Evolutionary conservation across 2,329 filamentous ascomycete species (phyloP), one percentile per base, ranked within the genome.

Genomic region (Thermothelomyces thermophilus): DNA sequence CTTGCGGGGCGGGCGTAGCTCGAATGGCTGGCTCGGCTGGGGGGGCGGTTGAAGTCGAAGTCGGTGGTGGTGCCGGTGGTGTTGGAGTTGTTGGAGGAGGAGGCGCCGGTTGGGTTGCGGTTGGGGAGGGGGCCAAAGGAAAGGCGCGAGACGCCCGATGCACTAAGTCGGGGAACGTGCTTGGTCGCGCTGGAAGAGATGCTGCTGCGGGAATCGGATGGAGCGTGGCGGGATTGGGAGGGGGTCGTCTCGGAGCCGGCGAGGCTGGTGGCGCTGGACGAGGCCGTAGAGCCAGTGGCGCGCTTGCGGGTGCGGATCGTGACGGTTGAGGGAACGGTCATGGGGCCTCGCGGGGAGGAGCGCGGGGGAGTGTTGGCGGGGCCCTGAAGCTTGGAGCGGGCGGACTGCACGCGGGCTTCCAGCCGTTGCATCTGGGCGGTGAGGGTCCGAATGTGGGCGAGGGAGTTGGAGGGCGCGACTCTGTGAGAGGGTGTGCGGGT

Each of bases 391-490:
- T 93, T 95, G 34, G 91, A 96, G 59, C 90, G 83, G 16, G 86
- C 93, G 20, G 85, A 89, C 54, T 97, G 90, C 9, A 98, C 91
- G 39, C 93, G 82, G 56, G 93, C 88, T 67, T 97, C 93, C 54
- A 98, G 83, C 58, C 89, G 87, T 68, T 96, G 89, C 90, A 97
- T 96, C 70, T 97, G 93, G 24, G 89, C 90, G 51, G 94, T 95
- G 57, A 98, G 82, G 26, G 85, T 86, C 56, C 91, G 88, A 62
- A 98, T 95, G 66, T 98, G 93, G 58, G 87, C 86, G 43, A 98
- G 80, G 2, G 93, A 97, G 55, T 73, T 81, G 54, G 75, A 83
- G 46, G 74, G 72, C 22, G 79, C 76, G 34, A 81, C 59, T 53
- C 71, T 74, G 59, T 77, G 69, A 16, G 72, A 70, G 19, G 70